Conservation (phyloP, 1,139 yeast species). For the Suhomyces wounanorum region DNA sequence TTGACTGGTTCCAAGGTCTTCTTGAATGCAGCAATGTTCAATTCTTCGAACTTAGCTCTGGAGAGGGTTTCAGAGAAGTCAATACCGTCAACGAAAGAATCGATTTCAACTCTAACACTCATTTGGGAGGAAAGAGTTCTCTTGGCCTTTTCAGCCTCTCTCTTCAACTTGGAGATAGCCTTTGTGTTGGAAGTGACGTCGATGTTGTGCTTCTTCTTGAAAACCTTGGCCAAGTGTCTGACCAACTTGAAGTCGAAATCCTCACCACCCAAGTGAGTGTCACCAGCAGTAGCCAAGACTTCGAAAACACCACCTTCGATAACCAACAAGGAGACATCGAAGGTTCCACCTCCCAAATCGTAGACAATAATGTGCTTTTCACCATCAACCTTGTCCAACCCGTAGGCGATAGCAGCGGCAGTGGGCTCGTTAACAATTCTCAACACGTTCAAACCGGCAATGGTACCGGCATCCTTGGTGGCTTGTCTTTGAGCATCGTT, state of each 20-base stretch:
- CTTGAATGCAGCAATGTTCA: slow-evolving; percentile 83
- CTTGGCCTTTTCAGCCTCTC: slow-evolving; percentile 97
- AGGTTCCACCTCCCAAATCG: slow-evolving; percentile 59
- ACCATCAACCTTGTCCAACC: slow-evolving; percentile 74
- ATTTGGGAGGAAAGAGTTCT: slow-evolving; percentile 90
- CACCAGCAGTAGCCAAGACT: slow-evolving; percentile 57
- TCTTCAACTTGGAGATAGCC: slow-evolving; percentile 87
- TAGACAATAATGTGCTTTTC: slow-evolving; percentile 53
- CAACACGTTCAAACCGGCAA: slow-evolving; percentile 91
- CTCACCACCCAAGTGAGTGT: slow-evolving; percentile 75
- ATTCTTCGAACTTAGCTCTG: slow-evolving; percentile 94
- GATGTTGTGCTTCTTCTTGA: slow-evolving; percentile 84
- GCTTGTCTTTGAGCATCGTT: slow-evolving; percentile 99
- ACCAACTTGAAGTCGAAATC: slow-evolving; percentile 91
- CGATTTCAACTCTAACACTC: slow-evolving; percentile 89
- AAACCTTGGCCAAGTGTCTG: slow-evolving; percentile 78
- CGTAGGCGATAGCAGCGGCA: slow-evolving; percentile 98
- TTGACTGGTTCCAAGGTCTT: slow-evolving; percentile 92
- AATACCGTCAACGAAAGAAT: slow-evolving; percentile 92
- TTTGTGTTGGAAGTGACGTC: slow-evolving; percentile 74
- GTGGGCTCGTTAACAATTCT: slow-evolving; percentile 98
- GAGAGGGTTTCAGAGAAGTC: slow-evolving; percentile 92
- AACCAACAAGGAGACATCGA: slow-evolving; percentile 52
- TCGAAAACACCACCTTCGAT: slow-evolving; percentile 57
- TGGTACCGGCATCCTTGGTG: slow-evolving; percentile 95